These are phyloP conservation scores for Talaromyces piceae DNA, from an alignment of 2,329 filamentous ascomycete genomes.

Conservation along the genomic window DNA sequence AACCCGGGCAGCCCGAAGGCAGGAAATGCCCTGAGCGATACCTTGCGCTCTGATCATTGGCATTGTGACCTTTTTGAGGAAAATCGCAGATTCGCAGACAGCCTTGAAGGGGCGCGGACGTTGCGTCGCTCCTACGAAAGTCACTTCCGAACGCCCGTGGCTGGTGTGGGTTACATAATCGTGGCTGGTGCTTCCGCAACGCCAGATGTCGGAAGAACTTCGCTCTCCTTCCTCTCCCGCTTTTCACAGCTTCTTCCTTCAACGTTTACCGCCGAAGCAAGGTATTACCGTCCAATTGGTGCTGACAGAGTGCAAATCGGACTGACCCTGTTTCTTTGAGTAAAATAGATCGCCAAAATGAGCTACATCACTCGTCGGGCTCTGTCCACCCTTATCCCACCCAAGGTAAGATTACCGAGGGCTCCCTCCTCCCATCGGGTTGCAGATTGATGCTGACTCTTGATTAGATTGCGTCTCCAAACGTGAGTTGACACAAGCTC, in stretches of 20 bases:
- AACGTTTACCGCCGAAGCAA: constrained; percentile 18
- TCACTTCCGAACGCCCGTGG: constrained; percentile 10
- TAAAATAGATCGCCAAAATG: constrained; percentile 56
- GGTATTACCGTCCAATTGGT: constrained; percentile 17
- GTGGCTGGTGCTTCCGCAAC: constrained; percentile 9
- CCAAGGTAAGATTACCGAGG: constrained; percentile 65
- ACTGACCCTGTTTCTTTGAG: constrained; percentile 1
- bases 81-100: neutral
- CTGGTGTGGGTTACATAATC: constrained; percentile 11
- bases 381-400: constrained; percentile 97
- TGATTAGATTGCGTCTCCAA: constrained; percentile 31
- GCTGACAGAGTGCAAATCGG: neutral
- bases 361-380: constrained; percentile 84
- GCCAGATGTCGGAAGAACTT: constrained; percentile 18
- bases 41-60: constrained; percentile 55
- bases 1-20: constrained; percentile 26
- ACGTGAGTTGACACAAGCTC: constrained; percentile 25
- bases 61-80: constrained; percentile 42
- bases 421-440: neutral
- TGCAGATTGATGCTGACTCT: constrained; percentile 31
- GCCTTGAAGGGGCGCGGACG: constrained; percentile 12
- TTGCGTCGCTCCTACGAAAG: constrained; percentile 9
- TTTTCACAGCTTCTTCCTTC: constrained; percentile 13
- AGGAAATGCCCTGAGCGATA: constrained; percentile 26
- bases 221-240: constrained; percentile 22